Percentiles rank a stretch among this genome's conserved stretches.
phyloP scores from a whole-genome alignment of 306 rosid genomes.

The Vicia sativa region DNA sequence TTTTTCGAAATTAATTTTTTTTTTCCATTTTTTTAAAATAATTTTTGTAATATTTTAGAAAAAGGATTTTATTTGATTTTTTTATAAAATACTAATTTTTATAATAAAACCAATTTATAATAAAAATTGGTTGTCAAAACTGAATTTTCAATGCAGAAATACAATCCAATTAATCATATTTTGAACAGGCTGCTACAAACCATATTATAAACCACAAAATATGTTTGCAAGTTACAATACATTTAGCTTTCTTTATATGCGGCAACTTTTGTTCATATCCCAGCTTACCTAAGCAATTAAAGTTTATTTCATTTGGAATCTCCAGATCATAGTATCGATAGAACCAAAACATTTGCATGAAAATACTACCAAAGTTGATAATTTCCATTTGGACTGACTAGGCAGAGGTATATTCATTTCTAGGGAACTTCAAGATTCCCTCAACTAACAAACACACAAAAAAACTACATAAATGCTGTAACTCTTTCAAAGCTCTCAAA shows the following conservation, averaged over 20 bases:
- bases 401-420: not conserved
- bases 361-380: not conserved
- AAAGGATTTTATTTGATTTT: too few relatives aligned
- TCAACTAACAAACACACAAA: not conserved
- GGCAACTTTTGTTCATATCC: not conserved
- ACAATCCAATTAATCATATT: too few relatives aligned
- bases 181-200: too few relatives aligned
- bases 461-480: not conserved
- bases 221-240: not conserved
- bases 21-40: too few relatives aligned
- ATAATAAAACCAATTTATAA: too few relatives aligned
- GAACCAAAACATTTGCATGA: not conserved
- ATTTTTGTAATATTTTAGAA: too few relatives aligned
- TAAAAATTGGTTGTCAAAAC: too few relatives aligned
- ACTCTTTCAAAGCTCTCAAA: not conserved
- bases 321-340: not conserved
- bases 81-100: too few relatives aligned
- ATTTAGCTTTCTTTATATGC: not conserved
- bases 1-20: too few relatives aligned
- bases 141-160: too few relatives aligned
- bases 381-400: conserved; percentile 4
- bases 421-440: not conserved
- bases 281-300: not conserved
- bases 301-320: not conserved
- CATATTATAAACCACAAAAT: not conserved